Evolutionary conservation across 768 basidiomycete species (phyloP).

Genomic region (Auricularia sp.): DNA sequence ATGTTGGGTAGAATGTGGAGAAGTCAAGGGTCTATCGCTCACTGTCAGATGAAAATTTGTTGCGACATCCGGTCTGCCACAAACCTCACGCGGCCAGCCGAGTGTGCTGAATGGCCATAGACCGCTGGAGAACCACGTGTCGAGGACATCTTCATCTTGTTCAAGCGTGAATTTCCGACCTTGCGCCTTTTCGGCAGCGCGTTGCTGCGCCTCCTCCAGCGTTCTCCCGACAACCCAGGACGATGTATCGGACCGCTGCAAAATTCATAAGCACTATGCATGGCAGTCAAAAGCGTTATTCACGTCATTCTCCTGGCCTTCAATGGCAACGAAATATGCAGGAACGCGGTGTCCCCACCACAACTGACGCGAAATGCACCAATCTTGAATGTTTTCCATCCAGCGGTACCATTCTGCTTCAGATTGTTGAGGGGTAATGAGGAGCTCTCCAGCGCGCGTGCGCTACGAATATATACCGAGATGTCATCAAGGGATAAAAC

Average conservation of each 20-base stretch:
- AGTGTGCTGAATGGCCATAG: slow-evolving; percentile 96
- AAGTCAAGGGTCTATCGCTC: slow-evolving; percentile 60
- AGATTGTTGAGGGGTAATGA: slow-evolving; percentile 72
- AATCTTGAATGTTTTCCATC: slow-evolving; percentile 92
- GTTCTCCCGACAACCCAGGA: slow-evolving; percentile 89
- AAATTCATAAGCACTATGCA: neutral
- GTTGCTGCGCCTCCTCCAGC: slow-evolving; percentile 63
- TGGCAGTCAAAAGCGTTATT: neutral
- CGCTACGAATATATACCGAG: slow-evolving; percentile 39
- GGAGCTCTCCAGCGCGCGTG: slow-evolving; percentile 77
- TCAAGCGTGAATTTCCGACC: slow-evolving; percentile 63
- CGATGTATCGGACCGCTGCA: slow-evolving; percentile 55
- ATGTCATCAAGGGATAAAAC: slow-evolving; percentile 1
- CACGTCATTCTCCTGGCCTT: slow-evolving; percentile 62
- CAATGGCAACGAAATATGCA: slow-evolving; percentile 83
- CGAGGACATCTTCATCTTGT: slow-evolving; percentile 95
- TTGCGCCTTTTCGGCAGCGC: slow-evolving; percentile 59
- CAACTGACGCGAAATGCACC: slow-evolving; percentile 97
- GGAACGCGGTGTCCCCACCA: slow-evolving; percentile 99
- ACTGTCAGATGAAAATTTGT: slow-evolving; percentile 7
- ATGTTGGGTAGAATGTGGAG: slow-evolving; percentile 75
- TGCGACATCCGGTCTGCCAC: slow-evolving; percentile 3
- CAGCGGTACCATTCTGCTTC: slow-evolving; percentile 95
- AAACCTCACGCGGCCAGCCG: slow-evolving; percentile 93
- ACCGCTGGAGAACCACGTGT: slow-evolving; percentile 98